Base-by-base conservation (phyloP, 2,329 filamentous ascomycete species). In the Penicillium sclerotigenum region DNA sequence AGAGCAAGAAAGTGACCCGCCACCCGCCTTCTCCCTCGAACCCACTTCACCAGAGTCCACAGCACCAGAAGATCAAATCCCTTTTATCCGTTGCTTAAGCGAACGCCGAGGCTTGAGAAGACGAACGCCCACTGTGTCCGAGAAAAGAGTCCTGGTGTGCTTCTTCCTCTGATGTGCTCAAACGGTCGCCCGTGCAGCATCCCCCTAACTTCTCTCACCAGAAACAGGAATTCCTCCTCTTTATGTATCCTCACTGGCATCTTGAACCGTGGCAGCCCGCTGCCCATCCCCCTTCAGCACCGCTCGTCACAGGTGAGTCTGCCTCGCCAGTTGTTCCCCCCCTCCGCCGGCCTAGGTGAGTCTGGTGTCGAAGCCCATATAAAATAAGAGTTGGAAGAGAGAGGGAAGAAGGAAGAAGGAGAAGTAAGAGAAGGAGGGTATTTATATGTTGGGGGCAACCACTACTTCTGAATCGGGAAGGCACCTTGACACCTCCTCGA, bases 41-140 rank as follows among this genome's bases (percentile, higher is more conserved):
- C 49, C 49, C 49, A 52, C 49, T 47, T 47, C 49, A 46, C 24
- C 49, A 52, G 41, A 52, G 40, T 52, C 49, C 41, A 47, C 49
- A 52, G 41, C 24, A 34, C 31, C 49, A 46, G 40, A 38, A 47
- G 7, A 31, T 16, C 49, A 52, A 24, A 9, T 46, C 41, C 24
- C 41, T 8, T 37, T 29, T 52, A 20, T 18, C 40, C 10, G 41
- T 52, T 37, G 49, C 49, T 52, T 52, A 52, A 38, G 49, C 49
- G 33, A 29, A 28, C 49, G 40, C 49, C 49, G 49, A 52, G 49
- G 49, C 49, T 52, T 52, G 49, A 52, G 41, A 47, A 52, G 49
- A 46, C 40, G 41, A n/a, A 37, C 42, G 49, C 49, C 41, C 49
- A 52, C 49, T 52, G 49, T 52, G 49, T 52, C 49, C 26, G 41